Evolutionary conservation across 768 basidiomycete genomes (phyloP).

Genomic region (Boletales sp.): DNA sequence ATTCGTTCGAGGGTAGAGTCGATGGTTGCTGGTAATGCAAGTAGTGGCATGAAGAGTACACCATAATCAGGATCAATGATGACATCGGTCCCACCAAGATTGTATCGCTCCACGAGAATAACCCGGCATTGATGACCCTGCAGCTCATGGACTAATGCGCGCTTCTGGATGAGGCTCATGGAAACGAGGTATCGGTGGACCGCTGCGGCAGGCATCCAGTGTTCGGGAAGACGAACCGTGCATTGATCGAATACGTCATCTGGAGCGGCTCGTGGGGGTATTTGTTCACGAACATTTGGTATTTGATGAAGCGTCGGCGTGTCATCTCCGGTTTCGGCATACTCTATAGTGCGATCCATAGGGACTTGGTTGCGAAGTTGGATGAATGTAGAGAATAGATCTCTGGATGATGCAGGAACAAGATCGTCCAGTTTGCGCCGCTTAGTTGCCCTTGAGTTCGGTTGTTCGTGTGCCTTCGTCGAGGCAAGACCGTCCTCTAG

Average conservation of each 20-base stretch:
- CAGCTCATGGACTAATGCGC: slow-evolving; percentile 52
- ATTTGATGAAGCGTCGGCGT: slow-evolving; percentile 4
- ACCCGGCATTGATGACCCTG: slow-evolving; percentile 42
- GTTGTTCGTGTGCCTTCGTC: neutral
- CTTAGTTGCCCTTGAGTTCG: slow-evolving; percentile 9
- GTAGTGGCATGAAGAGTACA: slow-evolving; percentile 46
- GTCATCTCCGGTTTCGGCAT: slow-evolving; percentile 12
- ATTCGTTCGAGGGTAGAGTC: slow-evolving; percentile 44
- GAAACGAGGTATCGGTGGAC: slow-evolving; percentile 69
- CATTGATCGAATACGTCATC: slow-evolving; percentile 39
- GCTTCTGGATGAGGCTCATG: slow-evolving; percentile 65
- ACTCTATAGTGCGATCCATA: slow-evolving; percentile 2
- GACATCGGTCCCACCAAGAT: slow-evolving; percentile 58
- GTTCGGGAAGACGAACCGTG: slow-evolving; percentile 43
- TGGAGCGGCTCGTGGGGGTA: slow-evolving; percentile 30
- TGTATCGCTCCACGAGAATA: slow-evolving; percentile 61
- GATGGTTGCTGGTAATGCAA: slow-evolving; percentile 47
- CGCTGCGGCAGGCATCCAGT: slow-evolving; percentile 28
- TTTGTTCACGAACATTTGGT: slow-evolving; percentile 8
- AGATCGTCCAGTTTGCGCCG: slow-evolving; percentile 25
- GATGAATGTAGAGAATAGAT: slow-evolving; percentile 24
- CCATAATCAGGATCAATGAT: slow-evolving; percentile 63
- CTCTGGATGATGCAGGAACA: slow-evolving; percentile 22
- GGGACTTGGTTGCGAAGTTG: slow-evolving; percentile 22
- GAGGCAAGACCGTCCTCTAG: neutral